phyloP scores from a whole-genome alignment of 2,329 filamentous ascomycete genomes.

The Xylariaceae sp. region DNA sequence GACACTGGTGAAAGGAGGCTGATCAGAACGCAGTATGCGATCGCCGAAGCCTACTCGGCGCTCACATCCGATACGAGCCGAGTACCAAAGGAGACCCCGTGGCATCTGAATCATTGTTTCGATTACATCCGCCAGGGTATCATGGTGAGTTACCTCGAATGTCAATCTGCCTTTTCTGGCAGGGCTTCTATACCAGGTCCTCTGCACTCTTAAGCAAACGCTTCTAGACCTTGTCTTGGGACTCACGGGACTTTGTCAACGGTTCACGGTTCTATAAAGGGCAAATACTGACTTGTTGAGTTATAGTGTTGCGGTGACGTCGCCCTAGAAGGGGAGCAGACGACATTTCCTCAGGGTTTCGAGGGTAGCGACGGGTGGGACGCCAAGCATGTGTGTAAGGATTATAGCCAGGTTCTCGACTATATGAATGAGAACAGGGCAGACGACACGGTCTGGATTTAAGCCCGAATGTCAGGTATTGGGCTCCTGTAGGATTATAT shows the following conservation, averaged over 20 bases:
- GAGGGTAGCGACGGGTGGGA: constrained; percentile 39
- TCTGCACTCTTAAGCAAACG: too few species aligned
- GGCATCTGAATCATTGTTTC: constrained; percentile 37
- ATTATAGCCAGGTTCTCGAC: constrained; percentile 31
- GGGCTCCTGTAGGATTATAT: too few species aligned
- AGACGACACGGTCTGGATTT: constrained; percentile 34
- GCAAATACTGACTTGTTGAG: too few species aligned
- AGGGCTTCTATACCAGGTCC: too few species aligned
- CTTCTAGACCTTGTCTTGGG: too few species aligned
- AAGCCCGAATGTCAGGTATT: constrained; percentile 3
- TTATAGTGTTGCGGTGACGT: constrained; percentile 26
- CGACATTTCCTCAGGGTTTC: constrained; percentile 32
- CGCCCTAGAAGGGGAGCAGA: constrained; percentile 32
- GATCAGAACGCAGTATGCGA: constrained; percentile 25
- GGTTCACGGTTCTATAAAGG: too few species aligned
- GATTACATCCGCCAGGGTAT: constrained; percentile 23
- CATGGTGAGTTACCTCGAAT: too few species aligned
- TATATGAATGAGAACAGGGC: constrained; percentile 31
- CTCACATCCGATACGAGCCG: constrained; percentile 23
- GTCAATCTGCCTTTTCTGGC: too few species aligned
- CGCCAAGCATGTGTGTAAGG: constrained; percentile 37
- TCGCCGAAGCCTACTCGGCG: constrained; percentile 33
- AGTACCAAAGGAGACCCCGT: constrained; percentile 27
- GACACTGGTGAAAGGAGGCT: background rate
- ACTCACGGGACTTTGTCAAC: too few species aligned